phyloP scores from a whole-genome alignment of 495 filamentous ascomycete genomes.

The Xanthoparmelia taractica region DNA sequence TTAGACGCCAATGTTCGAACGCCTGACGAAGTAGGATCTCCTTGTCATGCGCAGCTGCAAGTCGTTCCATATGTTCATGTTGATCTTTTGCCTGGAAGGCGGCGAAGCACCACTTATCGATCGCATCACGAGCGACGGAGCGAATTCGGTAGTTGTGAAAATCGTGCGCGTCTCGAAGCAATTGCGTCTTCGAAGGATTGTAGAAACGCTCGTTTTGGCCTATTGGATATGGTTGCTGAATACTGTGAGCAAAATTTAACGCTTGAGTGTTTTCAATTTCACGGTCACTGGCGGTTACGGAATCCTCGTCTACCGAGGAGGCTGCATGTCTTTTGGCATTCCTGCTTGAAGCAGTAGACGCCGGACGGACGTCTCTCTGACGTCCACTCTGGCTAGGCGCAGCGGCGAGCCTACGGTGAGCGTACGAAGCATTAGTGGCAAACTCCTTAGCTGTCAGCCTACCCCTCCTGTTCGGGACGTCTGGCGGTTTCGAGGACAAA shows the following conservation, averaged over 20 bases:
- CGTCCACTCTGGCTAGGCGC: slow-evolving; percentile 14
- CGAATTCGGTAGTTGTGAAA: slow-evolving; percentile 48
- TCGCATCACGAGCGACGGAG: slow-evolving; percentile 39
- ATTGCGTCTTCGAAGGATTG: slow-evolving; percentile 47
- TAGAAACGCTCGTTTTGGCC: slow-evolving; percentile 40
- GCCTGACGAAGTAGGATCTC: slow-evolving; percentile 47
- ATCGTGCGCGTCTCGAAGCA: slow-evolving; percentile 51
- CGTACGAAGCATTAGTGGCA: slow-evolving; percentile 17
- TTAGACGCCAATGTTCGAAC: slow-evolving; percentile 51
- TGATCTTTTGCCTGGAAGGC: slow-evolving; percentile 40
- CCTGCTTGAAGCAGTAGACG: background rate
- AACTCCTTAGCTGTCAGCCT: slow-evolving; percentile 25
- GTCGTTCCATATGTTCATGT: slow-evolving; percentile 40
- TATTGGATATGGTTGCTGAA: slow-evolving; percentile 9
- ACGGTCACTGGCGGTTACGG: slow-evolving; percentile 18
- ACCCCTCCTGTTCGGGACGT: slow-evolving; percentile 13
- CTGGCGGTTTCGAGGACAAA: slow-evolving; percentile 16
- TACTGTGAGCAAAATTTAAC: background rate
- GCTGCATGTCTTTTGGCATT: background rate
- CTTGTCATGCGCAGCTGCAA: slow-evolving; percentile 47
- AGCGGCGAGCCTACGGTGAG: slow-evolving; percentile 16
- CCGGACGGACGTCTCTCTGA: background rate
- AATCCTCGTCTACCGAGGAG: background rate
- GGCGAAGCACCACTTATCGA: slow-evolving; percentile 49
- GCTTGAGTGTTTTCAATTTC: slow-evolving; percentile 17